Base-by-base conservation (phyloP, 352 stramenopile species). In the Blastocystis sp. region DNA sequence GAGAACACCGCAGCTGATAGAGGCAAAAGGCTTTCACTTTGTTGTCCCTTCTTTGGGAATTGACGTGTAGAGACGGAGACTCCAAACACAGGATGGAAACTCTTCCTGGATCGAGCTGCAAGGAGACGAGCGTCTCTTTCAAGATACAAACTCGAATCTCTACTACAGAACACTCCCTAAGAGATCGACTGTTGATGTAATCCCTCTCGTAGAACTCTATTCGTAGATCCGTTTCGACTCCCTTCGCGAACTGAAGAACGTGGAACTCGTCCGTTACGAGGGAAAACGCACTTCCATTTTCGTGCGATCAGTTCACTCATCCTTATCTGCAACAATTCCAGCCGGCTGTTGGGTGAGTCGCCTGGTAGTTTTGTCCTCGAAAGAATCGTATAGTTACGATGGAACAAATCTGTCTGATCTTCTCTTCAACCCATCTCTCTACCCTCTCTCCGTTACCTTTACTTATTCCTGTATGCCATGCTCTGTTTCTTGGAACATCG, bases 221-320 rank as follows among this genome's bases (percentile, higher is more conserved):
- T 14, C 6, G 0, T 65, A 81, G 69, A 27, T 61, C 21, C 29
- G 29, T 16, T 81, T 81, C 42, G 21, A 64, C 42, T 40, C 32
- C 14, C 24, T 81, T 18, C 44, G 42, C 34, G 48, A 81, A 11
- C 24, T 81, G 46, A 40, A 51, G 36, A 14, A 40, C 21, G 14
- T 81, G 18, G 69, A 81, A 1, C 36, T 81, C 1, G 51, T 81
- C 34, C 56, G 53, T 16, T 64, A 27, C 29, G 48, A 81, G 18
- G 27, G 38, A 38, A 24, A 18, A 7, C 24, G 29, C 16, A 34
- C 21, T 14, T 69, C 16, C 38, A 32, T 69, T 38, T 34, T 69
- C 32, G 57, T 42, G 6, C 29, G 38, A 8, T 53, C 18, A 42
- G 32, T 36, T 67, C 27, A 34, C 38, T 42, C 57, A 6, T 6